Evolutionary conservation across 73 alveolate genomes (phyloP), one percentile per base, ranked within the genome.

Genomic region (Paramecium pentaurelia): DNA sequence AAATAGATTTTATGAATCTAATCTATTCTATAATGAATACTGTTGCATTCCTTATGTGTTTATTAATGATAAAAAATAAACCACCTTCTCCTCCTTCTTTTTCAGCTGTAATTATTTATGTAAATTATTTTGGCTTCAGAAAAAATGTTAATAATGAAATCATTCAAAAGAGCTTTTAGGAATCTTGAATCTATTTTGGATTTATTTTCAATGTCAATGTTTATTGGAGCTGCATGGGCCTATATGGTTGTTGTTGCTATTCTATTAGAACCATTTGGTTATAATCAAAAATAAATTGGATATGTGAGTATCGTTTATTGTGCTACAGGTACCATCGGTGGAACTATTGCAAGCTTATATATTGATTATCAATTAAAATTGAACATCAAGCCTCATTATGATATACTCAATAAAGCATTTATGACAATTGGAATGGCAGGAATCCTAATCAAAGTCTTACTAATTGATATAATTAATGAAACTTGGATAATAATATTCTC

Each of bases 191-290:
- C 87, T 14, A 44, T 73, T 30, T 38, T 73, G 5, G 87, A 73
- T 73, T 73, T 73, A 40, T 30, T 40, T n/a, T 73, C 87, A 16
- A 5, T 73, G 40, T 73, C 87, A 2, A 73, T 73, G 87, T 73
- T 73, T 73, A 73, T 73, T 0, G 87, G 87, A n/a, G 87, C 87
- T 12, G 58, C 87, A 8, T 73, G 87, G 87, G 58, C 60, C 18
- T 73, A 73, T n/a, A 37, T 73, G 60, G 60, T 73, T n/a, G 87
- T 73, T 16, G 60, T 40, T 14, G 58, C 60, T 22, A 73, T 73
- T 36, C 87, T 73, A 14, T 38, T 73, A 37, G 64, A 73, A 37
- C 87, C 87, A 34, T 73, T 37, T 38, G n/a, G 40, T 38, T 73
- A 73, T 73, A 5, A 68, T 73, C 38, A 73, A 40, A 73, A 73